Evolutionary conservation across 1,284 basidiomycete species (phyloP).

Genomic region (Irpex rosettiformis): DNA sequence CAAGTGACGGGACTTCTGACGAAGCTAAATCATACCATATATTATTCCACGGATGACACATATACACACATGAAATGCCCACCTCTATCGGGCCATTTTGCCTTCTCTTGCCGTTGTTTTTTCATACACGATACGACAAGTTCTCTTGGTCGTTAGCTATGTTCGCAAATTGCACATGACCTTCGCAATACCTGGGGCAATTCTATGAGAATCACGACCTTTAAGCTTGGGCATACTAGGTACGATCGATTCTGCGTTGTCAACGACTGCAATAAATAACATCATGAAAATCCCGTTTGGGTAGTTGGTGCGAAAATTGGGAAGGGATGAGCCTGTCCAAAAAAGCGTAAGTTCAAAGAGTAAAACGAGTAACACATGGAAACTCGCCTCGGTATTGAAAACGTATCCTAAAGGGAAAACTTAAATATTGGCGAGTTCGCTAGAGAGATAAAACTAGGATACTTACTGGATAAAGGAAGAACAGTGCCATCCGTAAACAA

Average conservation of each 20-base stretch:
- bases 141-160: neutral
- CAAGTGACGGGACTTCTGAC: neutral
- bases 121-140: neutral
- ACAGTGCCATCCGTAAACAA: slow-evolving; percentile 77
- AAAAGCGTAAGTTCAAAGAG: slow-evolving; percentile 24
- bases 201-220: no score
- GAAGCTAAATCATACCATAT: neutral
- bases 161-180: no score
- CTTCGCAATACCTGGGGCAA: no score
- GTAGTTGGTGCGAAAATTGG: slow-evolving; percentile 58
- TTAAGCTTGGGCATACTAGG: no score
- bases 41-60: neutral
- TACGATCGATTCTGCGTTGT: no score
- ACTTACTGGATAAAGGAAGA: slow-evolving; percentile 73
- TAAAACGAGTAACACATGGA: slow-evolving; percentile 1
- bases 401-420: slow-evolving; percentile 62
- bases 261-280: neutral
- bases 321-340: slow-evolving; percentile 61
- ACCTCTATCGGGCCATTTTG: neutral
- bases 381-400: slow-evolving; percentile 87
- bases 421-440: neutral
- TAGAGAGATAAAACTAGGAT: neutral
- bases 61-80: neutral
- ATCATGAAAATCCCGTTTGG: slow-evolving; percentile 48
- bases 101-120: neutral